Conservation (phyloP, 2,329 filamentous ascomycete species). For the Monosporascus sp. region DNA sequence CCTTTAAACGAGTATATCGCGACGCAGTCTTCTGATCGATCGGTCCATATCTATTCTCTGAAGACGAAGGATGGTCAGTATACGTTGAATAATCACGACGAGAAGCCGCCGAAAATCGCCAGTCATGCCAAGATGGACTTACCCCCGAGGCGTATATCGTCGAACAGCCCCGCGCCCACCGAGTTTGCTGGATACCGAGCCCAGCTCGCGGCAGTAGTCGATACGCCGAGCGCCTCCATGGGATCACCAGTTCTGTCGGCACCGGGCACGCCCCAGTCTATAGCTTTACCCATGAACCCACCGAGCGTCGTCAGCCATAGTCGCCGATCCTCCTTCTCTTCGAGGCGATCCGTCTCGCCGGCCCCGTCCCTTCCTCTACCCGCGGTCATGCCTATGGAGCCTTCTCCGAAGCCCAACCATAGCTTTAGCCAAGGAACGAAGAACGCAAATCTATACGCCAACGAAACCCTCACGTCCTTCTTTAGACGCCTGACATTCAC, state of each 20-base stretch:
- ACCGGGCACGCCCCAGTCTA: conserved; percentile 86
- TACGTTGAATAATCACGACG: conserved; percentile 58
- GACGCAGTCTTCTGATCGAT: conserved; percentile 95
- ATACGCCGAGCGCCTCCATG: conserved; percentile 47
- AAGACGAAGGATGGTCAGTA: conserved; percentile 97
- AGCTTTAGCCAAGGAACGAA: conserved; percentile 58
- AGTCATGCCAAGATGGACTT: conserved; percentile 79
- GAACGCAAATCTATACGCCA: conserved; percentile 89
- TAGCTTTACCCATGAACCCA: conserved; percentile 92
- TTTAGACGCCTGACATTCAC: conserved; percentile 92
- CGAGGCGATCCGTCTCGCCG: conserved; percentile 82
- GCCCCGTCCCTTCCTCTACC: conserved; percentile 90
- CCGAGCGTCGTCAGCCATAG: conserved; percentile 85
- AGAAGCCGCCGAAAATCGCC: conserved; percentile 72
- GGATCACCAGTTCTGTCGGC: conserved; percentile 86
- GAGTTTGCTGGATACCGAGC: conserved; percentile 63
- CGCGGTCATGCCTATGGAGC: conserved; percentile 88
- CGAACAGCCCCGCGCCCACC: conserved; percentile 84
- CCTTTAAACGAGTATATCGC: conserved; percentile 96
- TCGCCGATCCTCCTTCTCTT: conserved; percentile 88
- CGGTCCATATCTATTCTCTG: conserved; percentile 93
- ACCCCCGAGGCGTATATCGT: conserved; percentile 84
- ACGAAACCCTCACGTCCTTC: conserved; percentile 95
- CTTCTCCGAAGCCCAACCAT: conserved; percentile 71
- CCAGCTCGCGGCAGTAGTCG: conserved; percentile 53